Evolutionary conservation across 1,139 yeast species (phyloP).

Genomic region (Debaryomyces sp.): DNA sequence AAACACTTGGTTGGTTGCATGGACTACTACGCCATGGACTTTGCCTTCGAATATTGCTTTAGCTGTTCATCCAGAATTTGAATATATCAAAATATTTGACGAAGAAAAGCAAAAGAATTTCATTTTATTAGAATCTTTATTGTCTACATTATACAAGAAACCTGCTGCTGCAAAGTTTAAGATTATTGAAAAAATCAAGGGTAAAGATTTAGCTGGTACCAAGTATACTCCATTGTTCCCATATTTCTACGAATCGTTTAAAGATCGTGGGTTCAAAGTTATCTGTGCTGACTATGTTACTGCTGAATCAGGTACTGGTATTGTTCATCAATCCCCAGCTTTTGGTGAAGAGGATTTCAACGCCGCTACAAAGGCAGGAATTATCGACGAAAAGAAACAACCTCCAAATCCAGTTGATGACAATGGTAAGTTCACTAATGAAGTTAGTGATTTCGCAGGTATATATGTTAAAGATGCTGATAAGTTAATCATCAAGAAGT

Average conservation of each 20-base stretch:
- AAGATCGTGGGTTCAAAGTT: slow-evolving; percentile 80
- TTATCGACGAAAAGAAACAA: slow-evolving; percentile 64
- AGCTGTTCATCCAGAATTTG: slow-evolving; percentile 89
- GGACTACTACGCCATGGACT: slow-evolving; percentile 99
- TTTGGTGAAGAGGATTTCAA: slow-evolving; percentile 98
- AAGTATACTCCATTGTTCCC: slow-evolving; percentile 83
- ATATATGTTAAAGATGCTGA: slow-evolving; percentile 95
- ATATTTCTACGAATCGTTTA: slow-evolving; percentile 75
- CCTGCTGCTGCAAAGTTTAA: slow-evolving; percentile 89
- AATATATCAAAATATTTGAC: slow-evolving; percentile 88
- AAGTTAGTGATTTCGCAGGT: slow-evolving; percentile 77
- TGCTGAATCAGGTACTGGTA: slow-evolving; percentile 97
- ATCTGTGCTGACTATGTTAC: slow-evolving; percentile 84
- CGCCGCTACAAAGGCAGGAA: slow-evolving; percentile 75
- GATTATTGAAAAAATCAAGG: slow-evolving; percentile 77
- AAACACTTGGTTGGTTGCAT: slow-evolving; percentile 83
- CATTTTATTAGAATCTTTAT: slow-evolving; percentile 79
- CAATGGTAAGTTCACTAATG: slow-evolving; percentile 76
- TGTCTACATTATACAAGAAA: slow-evolving; percentile 86
- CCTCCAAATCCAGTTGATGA: slow-evolving; percentile 98
- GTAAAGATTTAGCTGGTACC: slow-evolving; percentile 76
- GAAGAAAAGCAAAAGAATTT: slow-evolving; percentile 81
- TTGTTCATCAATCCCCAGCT: slow-evolving; percentile 98
- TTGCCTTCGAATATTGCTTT: slow-evolving; percentile 91
- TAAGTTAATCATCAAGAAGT: slow-evolving; percentile 79